Evolutionary conservation across 2,329 filamentous ascomycete genomes (phyloP).

Genomic region (Teratosphaeria nubilosa): DNA sequence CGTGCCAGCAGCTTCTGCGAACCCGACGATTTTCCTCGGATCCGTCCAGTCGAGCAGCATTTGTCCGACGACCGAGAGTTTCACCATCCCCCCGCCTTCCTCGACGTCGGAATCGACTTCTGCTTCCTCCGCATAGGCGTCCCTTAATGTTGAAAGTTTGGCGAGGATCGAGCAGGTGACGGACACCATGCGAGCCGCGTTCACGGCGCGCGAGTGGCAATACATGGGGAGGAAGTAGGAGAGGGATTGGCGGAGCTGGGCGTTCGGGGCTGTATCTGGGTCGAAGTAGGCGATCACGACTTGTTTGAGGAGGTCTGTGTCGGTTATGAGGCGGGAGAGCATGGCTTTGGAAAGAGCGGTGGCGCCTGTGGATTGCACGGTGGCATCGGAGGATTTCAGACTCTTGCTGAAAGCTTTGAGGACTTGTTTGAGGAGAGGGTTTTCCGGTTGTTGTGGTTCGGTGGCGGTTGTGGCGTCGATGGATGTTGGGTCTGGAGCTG

Average conservation of each 20-base stretch:
- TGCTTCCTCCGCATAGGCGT: slow-evolving; percentile 29
- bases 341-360: slow-evolving; percentile 78
- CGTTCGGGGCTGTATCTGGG: slow-evolving; percentile 68
- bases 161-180: slow-evolving; percentile 67
- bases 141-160: slow-evolving; percentile 43
- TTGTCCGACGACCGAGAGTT: slow-evolving; percentile 62
- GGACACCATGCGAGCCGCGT: slow-evolving; percentile 69
- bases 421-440: slow-evolving; percentile 48
- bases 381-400: slow-evolving; percentile 59
- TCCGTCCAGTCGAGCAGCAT: slow-evolving; percentile 94
- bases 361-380: slow-evolving; percentile 72
- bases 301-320: slow-evolving; percentile 65
- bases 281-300: slow-evolving; percentile 82
- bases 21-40: slow-evolving; percentile 58
- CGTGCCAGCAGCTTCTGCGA: slow-evolving; percentile 16
- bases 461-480: slow-evolving; percentile 29
- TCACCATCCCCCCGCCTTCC: slow-evolving; percentile 59
- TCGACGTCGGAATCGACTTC: slow-evolving; percentile 58
- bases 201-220: slow-evolving; percentile 73
- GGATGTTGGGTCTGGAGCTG: slow-evolving; percentile 27
- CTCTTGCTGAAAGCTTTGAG: slow-evolving; percentile 80
- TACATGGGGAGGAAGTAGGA: slow-evolving; percentile 94
- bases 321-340: slow-evolving; percentile 66
- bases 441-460: slow-evolving; percentile 31
- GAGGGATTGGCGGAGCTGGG: slow-evolving; percentile 72